phyloP scores from a whole-genome alignment of 495 filamentous ascomycete species.

The Parmelia sp. region DNA sequence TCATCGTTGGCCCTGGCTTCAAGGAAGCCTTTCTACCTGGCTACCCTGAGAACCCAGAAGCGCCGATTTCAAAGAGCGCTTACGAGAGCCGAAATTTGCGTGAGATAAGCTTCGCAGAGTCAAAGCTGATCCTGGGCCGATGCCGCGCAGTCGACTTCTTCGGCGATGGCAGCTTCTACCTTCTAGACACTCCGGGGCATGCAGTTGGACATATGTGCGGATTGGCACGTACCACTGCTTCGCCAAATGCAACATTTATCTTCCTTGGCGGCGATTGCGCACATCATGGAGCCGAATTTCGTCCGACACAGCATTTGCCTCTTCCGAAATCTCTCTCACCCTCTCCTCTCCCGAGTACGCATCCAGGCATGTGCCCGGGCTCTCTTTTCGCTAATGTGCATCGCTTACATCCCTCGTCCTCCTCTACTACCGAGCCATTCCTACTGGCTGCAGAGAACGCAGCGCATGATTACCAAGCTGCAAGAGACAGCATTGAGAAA shows the following conservation, averaged over 20 bases:
- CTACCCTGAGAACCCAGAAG: conserved; percentile 24
- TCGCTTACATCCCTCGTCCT: neutral
- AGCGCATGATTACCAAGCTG: neutral
- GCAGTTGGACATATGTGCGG: conserved; percentile 35
- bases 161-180: conserved; percentile 37
- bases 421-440: neutral
- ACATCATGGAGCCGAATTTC: conserved; percentile 25
- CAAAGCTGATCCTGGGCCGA: conserved; percentile 34
- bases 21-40: conserved; percentile 27
- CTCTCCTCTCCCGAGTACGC: neutral
- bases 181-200: conserved; percentile 41
- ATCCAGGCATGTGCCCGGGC: neutral
- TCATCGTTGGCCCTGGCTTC: conserved; percentile 33
- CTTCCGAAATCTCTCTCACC: conserved; percentile 6
- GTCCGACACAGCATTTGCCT: conserved; percentile 4
- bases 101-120: conserved; percentile 39
- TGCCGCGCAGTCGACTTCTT: conserved; percentile 50
- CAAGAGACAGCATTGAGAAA: conserved; percentile 36
- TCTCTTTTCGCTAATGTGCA: neutral
- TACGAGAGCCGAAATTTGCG: conserved; percentile 22
- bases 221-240: conserved; percentile 32
- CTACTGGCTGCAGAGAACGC: neutral
- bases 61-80: conserved; percentile 17
- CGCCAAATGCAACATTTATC: conserved; percentile 26
- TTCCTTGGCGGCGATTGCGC: conserved; percentile 31